phyloP scores from a whole-genome alignment of 2,329 filamentous ascomycete genomes.

The Fusarium xyrophilum region DNA sequence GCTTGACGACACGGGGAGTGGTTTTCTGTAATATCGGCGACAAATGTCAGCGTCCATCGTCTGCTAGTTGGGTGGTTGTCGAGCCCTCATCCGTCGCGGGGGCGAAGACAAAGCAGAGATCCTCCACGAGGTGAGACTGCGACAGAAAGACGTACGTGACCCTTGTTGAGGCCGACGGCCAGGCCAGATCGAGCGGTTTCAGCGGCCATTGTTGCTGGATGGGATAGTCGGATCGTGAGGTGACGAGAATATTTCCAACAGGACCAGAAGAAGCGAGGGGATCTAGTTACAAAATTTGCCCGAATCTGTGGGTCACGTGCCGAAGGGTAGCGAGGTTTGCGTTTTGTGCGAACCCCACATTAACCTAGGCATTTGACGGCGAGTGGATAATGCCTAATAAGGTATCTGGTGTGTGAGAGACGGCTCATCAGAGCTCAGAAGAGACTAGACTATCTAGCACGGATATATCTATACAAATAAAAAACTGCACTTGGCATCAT shows the following conservation, averaged over 20 bases:
- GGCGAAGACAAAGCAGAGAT: slow-evolving; percentile 62
- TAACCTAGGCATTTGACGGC: not conserved
- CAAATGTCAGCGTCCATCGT: slow-evolving; percentile 68
- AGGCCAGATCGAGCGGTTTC: slow-evolving; percentile 66
- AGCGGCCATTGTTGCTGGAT: slow-evolving; percentile 62
- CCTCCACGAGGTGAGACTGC: slow-evolving; percentile 77
- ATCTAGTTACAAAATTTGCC: slow-evolving; percentile 8
- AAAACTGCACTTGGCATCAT: not conserved
- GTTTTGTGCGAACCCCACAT: slow-evolving; percentile 7
- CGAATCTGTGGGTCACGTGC: slow-evolving; percentile 42
- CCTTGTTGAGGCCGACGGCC: slow-evolving; percentile 67
- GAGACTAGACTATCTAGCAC: not conserved
- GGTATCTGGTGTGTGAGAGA: not conserved
- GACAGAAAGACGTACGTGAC: slow-evolving; percentile 63
- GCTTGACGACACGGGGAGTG: slow-evolving; percentile 78
- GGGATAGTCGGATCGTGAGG: slow-evolving; percentile 44
- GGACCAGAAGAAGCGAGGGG: slow-evolving; percentile 17
- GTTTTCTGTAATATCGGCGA: slow-evolving; percentile 71
- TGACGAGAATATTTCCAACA: slow-evolving; percentile 34
- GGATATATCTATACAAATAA: not conserved
- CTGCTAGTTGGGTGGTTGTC: slow-evolving; percentile 49
- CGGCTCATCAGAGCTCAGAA: not conserved
- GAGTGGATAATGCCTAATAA: not conserved
- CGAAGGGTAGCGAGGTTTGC: slow-evolving; percentile 31
- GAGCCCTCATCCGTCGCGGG: slow-evolving; percentile 39